Evolutionary conservation across 2,329 filamentous ascomycete species (phyloP), one percentile per base, ranked within the genome.

Genomic region (Colletotrichum sublineola): DNA sequence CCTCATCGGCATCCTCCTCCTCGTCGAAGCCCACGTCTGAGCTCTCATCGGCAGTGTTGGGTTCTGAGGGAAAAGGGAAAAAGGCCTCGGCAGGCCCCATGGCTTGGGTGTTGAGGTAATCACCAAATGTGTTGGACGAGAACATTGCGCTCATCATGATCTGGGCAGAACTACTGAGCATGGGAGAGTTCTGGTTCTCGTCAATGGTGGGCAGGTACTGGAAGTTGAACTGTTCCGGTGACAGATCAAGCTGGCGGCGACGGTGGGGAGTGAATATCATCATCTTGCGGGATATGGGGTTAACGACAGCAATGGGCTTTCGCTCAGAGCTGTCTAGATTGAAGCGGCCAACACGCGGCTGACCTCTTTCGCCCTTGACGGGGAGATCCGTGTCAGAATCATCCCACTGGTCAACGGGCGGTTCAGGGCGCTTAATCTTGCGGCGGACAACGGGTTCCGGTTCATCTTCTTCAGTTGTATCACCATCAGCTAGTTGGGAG

Each of bases 131-230:
- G 73, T 86, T 86, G 67, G 84, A 85, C 1, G 87, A 87, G 67
- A 91, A 87, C 82, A 94, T 91, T 76, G 91, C 92, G 61, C 91
- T 92, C 83, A 95, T 90, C 93, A 95, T 95, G 75, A 95, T 87
- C 71, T 94, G 93, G 68, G 91, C 90, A 24, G 90, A 89, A 71
- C 92, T 91, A 78, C 86, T 90, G 73, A 92, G 82, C 77, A 93
- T 89, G 20, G 91, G 90, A 0, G 85, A 85, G 5, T 84, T 78
- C 66, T 85, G 80, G 20, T 77, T 40, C 48, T 83, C 77, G 67
- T 83, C 78, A 61, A 81, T 77, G n/a, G 83, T 77, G 29, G 67
- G 24, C 33, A 73, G 38, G 77, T 84, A 86, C 24, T 85, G 81
- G 67, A 88, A 78, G 68, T 88, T 85, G 77, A 89, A 88, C 62